Conservation (phyloP, 179 eudicot species). For the Sideroxylon spinosum region DNA sequence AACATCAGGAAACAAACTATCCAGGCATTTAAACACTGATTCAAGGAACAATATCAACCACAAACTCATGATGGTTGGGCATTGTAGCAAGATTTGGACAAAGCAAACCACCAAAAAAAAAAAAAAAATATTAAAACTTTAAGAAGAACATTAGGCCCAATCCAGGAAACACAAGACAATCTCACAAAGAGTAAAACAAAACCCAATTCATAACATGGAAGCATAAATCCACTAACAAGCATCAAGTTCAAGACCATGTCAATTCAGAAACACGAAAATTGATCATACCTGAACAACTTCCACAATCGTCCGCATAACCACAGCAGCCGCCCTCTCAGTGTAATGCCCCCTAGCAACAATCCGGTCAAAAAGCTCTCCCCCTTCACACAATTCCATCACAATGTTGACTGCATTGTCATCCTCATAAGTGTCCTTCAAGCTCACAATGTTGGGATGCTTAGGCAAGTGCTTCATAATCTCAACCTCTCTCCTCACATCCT, state of each 20-base stretch:
- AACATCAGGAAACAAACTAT: too few species aligned
- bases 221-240: neutral
- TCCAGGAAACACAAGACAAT: neutral
- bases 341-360: constrained; percentile 86
- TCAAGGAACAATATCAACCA: neutral
- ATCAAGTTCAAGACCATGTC: constrained; percentile 4
- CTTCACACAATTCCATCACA: constrained; percentile 83
- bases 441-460: constrained; percentile 61
- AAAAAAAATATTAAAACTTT: neutral
- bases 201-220: neutral
- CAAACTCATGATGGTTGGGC: neutral
- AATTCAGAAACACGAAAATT: too few species aligned
- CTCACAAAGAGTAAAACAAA: neutral
- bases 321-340: constrained; percentile 83
- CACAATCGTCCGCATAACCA: constrained; percentile 59
- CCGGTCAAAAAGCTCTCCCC: constrained; percentile 75
- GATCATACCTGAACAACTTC: constrained; percentile 71
- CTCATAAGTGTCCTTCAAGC: constrained; percentile 62
- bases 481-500: constrained; percentile 77
- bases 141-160: neutral
- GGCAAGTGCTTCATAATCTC: constrained; percentile 80
- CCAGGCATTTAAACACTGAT: neutral
- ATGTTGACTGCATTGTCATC: constrained; percentile 76
- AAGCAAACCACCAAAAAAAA: constrained; percentile 2
- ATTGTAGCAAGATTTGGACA: neutral